Conservation (phyloP, 2,329 filamentous ascomycete species). For the Trichoderma harzianum region DNA sequence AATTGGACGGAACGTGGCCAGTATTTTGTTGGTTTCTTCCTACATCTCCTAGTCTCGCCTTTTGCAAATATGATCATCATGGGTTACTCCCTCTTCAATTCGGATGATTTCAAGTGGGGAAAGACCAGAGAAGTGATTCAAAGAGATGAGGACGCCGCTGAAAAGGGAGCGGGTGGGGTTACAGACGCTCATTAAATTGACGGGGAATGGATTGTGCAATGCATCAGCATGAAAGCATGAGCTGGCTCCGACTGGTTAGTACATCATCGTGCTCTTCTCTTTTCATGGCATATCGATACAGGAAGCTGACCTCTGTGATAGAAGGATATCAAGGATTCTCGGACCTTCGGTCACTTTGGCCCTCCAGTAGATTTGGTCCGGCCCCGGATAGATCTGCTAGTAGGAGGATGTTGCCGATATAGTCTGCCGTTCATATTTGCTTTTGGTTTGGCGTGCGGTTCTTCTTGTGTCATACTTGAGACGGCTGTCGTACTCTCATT, state of each 20-base stretch:
- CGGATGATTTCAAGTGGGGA: constrained; percentile 46
- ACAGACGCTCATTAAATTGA: constrained; percentile 24
- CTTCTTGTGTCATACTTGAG: neutral
- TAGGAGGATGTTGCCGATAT: neutral
- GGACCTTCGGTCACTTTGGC: neutral
- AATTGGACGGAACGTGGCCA: constrained; percentile 37
- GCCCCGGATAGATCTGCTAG: neutral
- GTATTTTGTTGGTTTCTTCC: constrained; percentile 38
- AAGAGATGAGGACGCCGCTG: constrained; percentile 29
- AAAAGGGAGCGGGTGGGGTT: constrained; percentile 25
- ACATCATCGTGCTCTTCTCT: neutral
- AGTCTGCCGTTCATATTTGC: neutral
- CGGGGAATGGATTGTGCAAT: neutral
- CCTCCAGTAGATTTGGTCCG: neutral
- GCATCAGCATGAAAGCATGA: neutral
- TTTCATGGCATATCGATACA: neutral
- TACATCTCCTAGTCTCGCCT: constrained; percentile 38
- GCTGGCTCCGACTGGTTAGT: neutral
- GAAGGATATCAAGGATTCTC: neutral
- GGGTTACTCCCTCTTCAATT: constrained; percentile 40
- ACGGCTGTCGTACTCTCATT: neutral
- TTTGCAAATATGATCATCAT: constrained; percentile 44
- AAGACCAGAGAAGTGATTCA: constrained; percentile 41
- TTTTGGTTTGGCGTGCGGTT: neutral
- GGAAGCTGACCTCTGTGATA: neutral